A percentile compares a stretch with the other conserved stretches of the same genome.
Evolutionary conservation across 331 rosid species (phyloP).

Genomic region (Rosa hybrid): DNA sequence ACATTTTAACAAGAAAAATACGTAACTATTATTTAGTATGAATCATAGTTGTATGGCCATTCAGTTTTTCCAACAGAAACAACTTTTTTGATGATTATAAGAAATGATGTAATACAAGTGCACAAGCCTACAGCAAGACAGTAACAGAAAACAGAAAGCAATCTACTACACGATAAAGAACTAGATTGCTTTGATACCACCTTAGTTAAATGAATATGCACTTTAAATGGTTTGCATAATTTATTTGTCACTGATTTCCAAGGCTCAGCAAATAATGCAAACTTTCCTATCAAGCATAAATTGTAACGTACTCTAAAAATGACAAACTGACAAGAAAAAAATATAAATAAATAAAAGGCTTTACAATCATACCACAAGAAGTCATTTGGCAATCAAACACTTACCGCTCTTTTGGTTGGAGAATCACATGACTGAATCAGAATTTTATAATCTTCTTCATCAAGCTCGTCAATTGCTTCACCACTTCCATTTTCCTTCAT

Average conservation of each 20-base stretch:
- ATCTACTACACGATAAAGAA: not conserved
- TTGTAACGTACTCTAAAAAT: not conserved
- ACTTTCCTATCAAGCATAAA: not conserved
- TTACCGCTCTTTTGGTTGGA: constrained; percentile 50
- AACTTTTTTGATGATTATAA: not conserved
- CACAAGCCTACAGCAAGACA: not conserved
- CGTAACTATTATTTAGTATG: not conserved
- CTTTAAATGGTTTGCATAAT: not conserved
- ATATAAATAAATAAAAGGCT: not conserved
- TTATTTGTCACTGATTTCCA: not conserved
- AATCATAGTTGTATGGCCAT: not conserved
- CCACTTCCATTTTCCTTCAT: constrained; percentile 39
- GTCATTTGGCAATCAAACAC: not conserved
- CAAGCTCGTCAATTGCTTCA: constrained; percentile 43
- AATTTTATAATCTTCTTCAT: constrained; percentile 43
- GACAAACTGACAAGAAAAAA: not conserved
- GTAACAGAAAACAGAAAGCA: not conserved
- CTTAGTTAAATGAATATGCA: constrained; percentile 3
- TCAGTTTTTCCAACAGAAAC: not conserved
- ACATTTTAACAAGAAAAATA: not conserved
- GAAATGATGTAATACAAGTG: not conserved
- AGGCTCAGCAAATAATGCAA: not conserved
- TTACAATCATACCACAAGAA: not conserved
- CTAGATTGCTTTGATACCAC: not conserved
- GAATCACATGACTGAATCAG: constrained; percentile 48